Conservation (phyloP, 176 grass and related monocot genomes). For the Hordeum vulgare region DNA sequence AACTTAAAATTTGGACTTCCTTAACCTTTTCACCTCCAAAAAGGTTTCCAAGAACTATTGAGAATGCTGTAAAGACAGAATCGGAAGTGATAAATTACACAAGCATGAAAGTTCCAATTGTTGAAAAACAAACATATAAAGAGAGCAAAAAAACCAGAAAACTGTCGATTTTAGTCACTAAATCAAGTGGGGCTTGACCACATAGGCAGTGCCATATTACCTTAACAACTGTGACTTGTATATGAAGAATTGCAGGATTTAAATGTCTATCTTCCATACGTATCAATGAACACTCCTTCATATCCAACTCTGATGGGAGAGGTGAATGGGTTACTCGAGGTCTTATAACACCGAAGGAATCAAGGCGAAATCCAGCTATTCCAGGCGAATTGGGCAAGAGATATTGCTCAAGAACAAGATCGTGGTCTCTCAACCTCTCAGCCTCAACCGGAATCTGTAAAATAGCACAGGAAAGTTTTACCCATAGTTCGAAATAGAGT, state of each 20-base stretch:
- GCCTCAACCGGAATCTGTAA: conserved; percentile 75
- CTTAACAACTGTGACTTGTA: conserved; percentile 85
- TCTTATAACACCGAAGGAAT: conserved; percentile 77
- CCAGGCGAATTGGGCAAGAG: conserved; percentile 69
- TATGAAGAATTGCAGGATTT: conserved; percentile 62
- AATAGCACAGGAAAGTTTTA: conserved; percentile 24
- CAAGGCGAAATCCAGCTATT: conserved; percentile 92
- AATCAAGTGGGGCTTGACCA: not conserved
- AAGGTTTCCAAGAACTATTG: not conserved
- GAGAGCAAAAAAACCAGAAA: conserved; percentile 5
- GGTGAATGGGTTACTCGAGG: conserved; percentile 84
- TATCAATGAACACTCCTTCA: conserved; percentile 50
- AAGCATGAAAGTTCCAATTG: not conserved
- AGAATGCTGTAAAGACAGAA: not conserved
- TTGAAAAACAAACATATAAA: conserved; percentile 14
- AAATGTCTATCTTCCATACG: conserved; percentile 69
- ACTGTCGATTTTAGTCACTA: not conserved
- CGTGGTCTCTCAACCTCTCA: conserved; percentile 76
- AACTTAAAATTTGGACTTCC: not conserved
- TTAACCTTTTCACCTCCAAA: not conserved
- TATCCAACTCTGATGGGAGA: conserved; percentile 40
- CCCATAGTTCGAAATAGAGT: conserved; percentile 12
- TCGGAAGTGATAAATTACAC: not conserved
- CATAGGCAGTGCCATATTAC: conserved; percentile 38
- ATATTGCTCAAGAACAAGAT: conserved; percentile 86